These are phyloP conservation scores for Fagus crenata DNA, from an alignment of 306 rosid genomes.

Conservation along the genomic window DNA sequence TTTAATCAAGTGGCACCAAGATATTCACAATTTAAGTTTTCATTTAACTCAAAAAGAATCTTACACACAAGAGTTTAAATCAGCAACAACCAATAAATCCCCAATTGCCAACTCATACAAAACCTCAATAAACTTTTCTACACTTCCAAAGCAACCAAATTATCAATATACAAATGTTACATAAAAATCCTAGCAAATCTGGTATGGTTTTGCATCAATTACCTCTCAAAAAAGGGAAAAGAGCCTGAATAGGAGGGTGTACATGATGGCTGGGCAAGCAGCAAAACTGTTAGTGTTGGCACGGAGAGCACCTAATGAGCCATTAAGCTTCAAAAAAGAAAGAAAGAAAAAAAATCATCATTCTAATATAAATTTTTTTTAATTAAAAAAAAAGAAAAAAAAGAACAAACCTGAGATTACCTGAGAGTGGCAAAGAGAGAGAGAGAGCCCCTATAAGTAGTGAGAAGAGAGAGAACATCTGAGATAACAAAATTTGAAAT, in stretches of 20 bases:
- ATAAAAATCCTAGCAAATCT: background rate
- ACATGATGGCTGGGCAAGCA: background rate
- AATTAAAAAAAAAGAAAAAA: background rate
- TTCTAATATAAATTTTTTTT: background rate
- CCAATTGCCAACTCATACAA: background rate
- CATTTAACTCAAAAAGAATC: no score
- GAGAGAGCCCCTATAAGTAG: conserved; percentile 38
- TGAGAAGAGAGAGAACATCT: conserved; percentile 42
- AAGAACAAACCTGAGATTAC: background rate
- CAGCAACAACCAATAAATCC: no score
- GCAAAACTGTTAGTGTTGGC: background rate
- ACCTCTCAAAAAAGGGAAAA: background rate
- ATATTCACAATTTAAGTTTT: no score
- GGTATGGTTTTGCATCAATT: background rate
- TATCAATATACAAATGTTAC: background rate
- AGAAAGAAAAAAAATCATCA: background rate
- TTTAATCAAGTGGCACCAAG: no score
- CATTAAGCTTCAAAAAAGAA: background rate
- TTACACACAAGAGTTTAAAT: no score
- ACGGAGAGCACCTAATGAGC: background rate
- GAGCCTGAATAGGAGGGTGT: background rate
- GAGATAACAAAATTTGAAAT: conserved; percentile 23
- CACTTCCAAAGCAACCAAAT: background rate
- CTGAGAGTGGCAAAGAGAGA: conserved; percentile 33
- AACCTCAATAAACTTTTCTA: background rate